Evolutionary conservation across 768 basidiomycete genomes (phyloP), one percentile per base, ranked within the genome.

Genomic region (Boletus tylopilopsis): DNA sequence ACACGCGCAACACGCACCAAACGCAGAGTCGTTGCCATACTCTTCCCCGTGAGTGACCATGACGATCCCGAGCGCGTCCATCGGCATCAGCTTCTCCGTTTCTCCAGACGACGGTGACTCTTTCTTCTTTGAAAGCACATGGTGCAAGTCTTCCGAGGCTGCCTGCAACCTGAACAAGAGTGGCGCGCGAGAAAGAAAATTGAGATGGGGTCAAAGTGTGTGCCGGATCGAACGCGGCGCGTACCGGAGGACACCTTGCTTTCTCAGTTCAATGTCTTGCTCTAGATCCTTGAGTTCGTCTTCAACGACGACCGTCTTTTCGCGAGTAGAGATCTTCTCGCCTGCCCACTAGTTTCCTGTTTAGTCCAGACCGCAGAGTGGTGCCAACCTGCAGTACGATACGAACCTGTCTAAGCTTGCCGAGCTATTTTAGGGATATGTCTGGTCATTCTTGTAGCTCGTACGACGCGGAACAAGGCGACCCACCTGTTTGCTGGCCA

Each of bases 1-100:
- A 9, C 38, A 13, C 59, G 69, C 16, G 16, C 4, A 9, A 19
- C 10, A 62, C 71, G 34, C 50, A 83, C 87, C 88, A 61, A 82
- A 90, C 0, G 77, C 74, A 36, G 88, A 90, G 51, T 88, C 85
- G 1, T 80, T 77, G n/a, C 80, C 80, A 61, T 88, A 84, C 60
- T 91, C 81, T 55, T 90, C 87, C 13, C 91, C 91, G 60, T 91
- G 87, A 22, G 78, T 73, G 48, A 91, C 85, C 91, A 94, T 92
- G 39, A 90, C 87, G 46, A 90, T 76, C 1, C 92, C 92, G 10
- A 95, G 73, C 24, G 82, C 79, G 56, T 94, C 91, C 24, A 90
- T 73, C 0, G 87, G 80, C 11, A 90, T 68, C 30, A 89, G 74
- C 64, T 94, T 91, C 52, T 86, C 86, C 6, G 64, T 51, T 49